Evolutionary conservation across 2,329 filamentous ascomycete species (phyloP), one percentile per base, ranked within the genome.

Genomic region (Colletotrichum lentis): DNA sequence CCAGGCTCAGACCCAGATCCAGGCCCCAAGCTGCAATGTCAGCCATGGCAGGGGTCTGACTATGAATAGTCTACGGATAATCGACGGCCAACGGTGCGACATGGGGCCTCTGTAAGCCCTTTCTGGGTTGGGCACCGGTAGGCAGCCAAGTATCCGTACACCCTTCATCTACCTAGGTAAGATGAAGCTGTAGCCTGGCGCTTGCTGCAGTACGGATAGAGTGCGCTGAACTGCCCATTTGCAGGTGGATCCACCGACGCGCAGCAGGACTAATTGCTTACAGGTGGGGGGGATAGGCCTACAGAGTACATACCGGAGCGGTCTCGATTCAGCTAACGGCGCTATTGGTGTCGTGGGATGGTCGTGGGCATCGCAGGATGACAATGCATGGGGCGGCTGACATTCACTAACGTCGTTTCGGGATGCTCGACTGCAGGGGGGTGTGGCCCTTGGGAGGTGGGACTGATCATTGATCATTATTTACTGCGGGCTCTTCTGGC

Each of bases 401-500:
- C 62, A 41, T 44, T 35, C 66, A 50, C 66, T 47, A 69, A 61
- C 55, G 56, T 66, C 62, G 57, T 67, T 67, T 67, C 53, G 63
- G 57, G 64, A 64, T 53, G 67, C 64, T 54, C 59, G 31, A 53
- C 39, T 62, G 57, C 67, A 67, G 64, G 67, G 67, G 67, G 53
- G 47, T 41, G 31, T 35, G 31, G 31, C 31, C 46, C 46, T 27
- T 50, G 49, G 44, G 8, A 24, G 31, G 31, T 35, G 31, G 31
- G 31, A 35, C 10, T 35, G 3, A 35, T 35, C 31, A 35, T 35
- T 35, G 3, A 35, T 35, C 31, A 35, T 8, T 35, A 35, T 3
- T 39, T 43, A 50, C 37, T 35, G 22, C 16, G 35, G 31, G n/a
- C 39, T 35, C 31, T 49, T 64, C 47, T 56, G 39, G 50, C 43